A percentile compares a stretch with the other conserved stretches of the same genome.
These are phyloP conservation scores for Marvania coccoides DNA, from an alignment of 139 green algal genomes.

Conservation along the genomic window DNA sequence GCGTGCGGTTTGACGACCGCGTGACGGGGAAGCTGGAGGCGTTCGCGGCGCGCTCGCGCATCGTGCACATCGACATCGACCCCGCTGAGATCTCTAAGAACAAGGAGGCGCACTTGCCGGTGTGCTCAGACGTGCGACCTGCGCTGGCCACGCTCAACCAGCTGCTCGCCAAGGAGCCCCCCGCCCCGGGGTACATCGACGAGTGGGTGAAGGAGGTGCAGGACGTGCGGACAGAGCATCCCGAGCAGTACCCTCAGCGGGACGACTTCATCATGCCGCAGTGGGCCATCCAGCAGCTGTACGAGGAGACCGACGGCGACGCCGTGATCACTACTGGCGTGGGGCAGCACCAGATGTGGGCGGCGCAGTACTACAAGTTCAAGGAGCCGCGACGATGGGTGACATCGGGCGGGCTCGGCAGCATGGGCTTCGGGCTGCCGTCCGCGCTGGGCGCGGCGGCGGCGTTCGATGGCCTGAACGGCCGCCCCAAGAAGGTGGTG, in stretches of 20 bases:
- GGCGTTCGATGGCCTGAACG: constrained; percentile 71
- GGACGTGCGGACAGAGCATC: constrained; percentile 65
- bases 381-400: constrained; percentile 68
- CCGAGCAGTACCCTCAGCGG: constrained; percentile 75
- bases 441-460: constrained; percentile 84
- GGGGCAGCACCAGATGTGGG: constrained; percentile 99
- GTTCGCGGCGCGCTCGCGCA: constrained; percentile 82
- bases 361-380: constrained; percentile 91
- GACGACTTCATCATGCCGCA: constrained; percentile 94
- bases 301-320: constrained; percentile 90
- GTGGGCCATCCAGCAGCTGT: constrained; percentile 83
- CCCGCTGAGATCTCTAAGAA: constrained; percentile 99
- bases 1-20: constrained; percentile 98
- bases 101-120: constrained; percentile 86
- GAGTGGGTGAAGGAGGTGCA: constrained; percentile 60
- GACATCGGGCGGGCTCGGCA: constrained; percentile 86
- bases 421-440: constrained; percentile 98
- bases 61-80: constrained; percentile 99
- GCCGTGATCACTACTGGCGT: constrained; percentile 97
- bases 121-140: constrained; percentile 73
- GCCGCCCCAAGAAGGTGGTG: constrained; percentile 59
- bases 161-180: constrained; percentile 27
- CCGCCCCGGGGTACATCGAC: constrained; percentile 10
- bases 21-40: constrained; percentile 96
- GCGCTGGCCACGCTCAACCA: constrained; percentile 56